Evolutionary conservation across 495 filamentous ascomycete species (phyloP), one percentile per base, ranked within the genome.

Genomic region (Cercophora scortea): DNA sequence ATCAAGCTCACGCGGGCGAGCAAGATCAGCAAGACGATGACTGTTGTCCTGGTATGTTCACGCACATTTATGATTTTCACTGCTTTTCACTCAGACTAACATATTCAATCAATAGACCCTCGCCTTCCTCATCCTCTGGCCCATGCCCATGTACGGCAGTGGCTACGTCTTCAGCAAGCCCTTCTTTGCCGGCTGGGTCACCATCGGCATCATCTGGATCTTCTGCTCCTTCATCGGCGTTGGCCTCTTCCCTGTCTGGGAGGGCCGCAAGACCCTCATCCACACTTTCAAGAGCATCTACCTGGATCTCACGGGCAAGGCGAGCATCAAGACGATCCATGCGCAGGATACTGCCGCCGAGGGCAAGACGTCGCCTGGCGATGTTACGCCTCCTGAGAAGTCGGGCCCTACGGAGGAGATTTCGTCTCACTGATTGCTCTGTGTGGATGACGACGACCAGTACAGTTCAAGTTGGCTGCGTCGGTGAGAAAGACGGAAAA

Each of bases 151-250:
- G 82, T 97, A 94, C 63, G 92, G 89, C 8, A 75, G 76, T 7
- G 81, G 80, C 17, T 97, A 97, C 62, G 79, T 96, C 38, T 96
- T 96, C 72, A 87, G 81, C 65, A 90, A 89, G 72, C 77, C 79
- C 43, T 96, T 96, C 75, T 96, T 95, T 71, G 91, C 89, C 2
- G 90, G 91, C 35, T 96, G 90, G 90, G 82, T 95, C 15, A 72
- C 79, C 12, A 86, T 96, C 3, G 90, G 89, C 0, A 87, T 96
- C 45, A 66, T 91, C 32, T 96, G 90, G 91, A 76, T 96, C 57
- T 94, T 95, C 63, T 81, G 76, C 61, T 87, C 83, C 0, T 69
- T 83, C 46, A 47, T 83, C 54, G 83, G 79, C 15, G 90, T 96
- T 5, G 88, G 88, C 0, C 32, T 96, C 3, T 95, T 88, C 69